Evolutionary conservation across 805 yeast species (phyloP), one percentile per base, ranked within the genome.

Genomic region (Starmerella lactis-condensi): DNA sequence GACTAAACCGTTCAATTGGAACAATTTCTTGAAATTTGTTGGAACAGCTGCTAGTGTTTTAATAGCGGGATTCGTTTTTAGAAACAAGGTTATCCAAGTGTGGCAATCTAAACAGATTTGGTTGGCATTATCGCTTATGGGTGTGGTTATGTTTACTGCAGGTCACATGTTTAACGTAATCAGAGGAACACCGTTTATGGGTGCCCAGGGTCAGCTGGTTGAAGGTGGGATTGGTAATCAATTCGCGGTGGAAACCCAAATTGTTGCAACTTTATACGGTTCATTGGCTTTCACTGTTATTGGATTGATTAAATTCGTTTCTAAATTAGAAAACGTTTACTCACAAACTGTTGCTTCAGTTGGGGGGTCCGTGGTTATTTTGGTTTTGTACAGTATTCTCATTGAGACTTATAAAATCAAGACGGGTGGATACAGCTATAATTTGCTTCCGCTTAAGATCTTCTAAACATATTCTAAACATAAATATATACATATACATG

Each of bases 161-260:
- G 98, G 98, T 12, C 76, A 82, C 56, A 89, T 89, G 98, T 89
- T 71, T 65, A 83, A 81, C 52, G 66, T 68, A 42, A 89, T 89
- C 40, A 69, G 95, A 53, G 65, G 66, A 23, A 63, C 73, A 5
- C 82, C 64, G 19, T 58, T 62, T 39, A 59, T 65, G 22, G 66
- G 66, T 20, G 51, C 53, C 26, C 51, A 53, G 26, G 51, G 50
- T 22, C 67, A 67, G 29, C 77, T 73, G 48, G 60, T 73, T 25
- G 63, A 64, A 41, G 58, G 61, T 4, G 81, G 81, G 22, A 82
- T 76, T 45, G 77, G 74, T 47, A 59, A 57, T 30, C 98, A 89
- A 54, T 65, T 67, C 30, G 94, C 81, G 6, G 69, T 75, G 27
- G 98, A 89, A 59, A 81, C 95, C 6, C 95, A 89, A 57, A 65